These are phyloP conservation scores for Caryopteris hybrid DNA, from an alignment of 305 asterid species.

Conservation along the genomic window DNA sequence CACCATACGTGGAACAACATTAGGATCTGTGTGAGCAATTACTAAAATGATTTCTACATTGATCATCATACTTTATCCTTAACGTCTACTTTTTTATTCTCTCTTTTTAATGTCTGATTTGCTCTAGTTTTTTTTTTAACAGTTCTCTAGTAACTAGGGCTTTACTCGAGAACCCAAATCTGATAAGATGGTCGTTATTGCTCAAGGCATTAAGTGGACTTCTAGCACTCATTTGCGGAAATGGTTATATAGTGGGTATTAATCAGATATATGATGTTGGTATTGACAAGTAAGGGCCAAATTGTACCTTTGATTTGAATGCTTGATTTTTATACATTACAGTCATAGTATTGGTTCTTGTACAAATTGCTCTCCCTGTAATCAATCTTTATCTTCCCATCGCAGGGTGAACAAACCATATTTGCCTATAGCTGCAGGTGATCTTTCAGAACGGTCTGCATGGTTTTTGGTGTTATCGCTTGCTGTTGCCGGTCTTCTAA, in stretches of 20 bases:
- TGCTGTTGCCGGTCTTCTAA: slow-evolving; percentile 66
- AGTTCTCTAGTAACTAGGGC: slow-evolving; percentile 91
- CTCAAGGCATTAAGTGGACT: slow-evolving; percentile 85
- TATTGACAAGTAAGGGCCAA: slow-evolving; percentile 82
- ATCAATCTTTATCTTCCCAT: not conserved
- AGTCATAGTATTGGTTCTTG: not conserved
- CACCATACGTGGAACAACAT: slow-evolving; percentile 91
- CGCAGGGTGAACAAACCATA: slow-evolving; percentile 97
- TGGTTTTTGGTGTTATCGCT: slow-evolving; percentile 78
- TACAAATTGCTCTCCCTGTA: not conserved
- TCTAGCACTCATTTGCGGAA: slow-evolving; percentile 87
- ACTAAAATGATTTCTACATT: slow-evolving; percentile 3
- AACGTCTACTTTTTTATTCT: not conserved
- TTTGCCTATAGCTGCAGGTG: slow-evolving; percentile 98
- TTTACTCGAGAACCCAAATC: slow-evolving; percentile 81
- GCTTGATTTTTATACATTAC: not conserved
- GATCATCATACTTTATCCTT: not conserved
- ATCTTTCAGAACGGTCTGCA: slow-evolving; percentile 81
- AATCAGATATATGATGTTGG: slow-evolving; percentile 97
- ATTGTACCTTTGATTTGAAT: not conserved
- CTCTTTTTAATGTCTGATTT: not conserved
- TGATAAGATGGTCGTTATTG: slow-evolving; percentile 83
- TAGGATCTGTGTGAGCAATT: slow-evolving; percentile 80
- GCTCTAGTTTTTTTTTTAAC: slow-evolving; percentile 21
- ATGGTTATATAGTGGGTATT: slow-evolving; percentile 94